Percentiles rank a stretch among this genome's conserved stretches.
These are phyloP conservation scores for Trypethelium eluteriae DNA, from an alignment of 495 filamentous ascomycete genomes.

Conservation along the genomic window DNA sequence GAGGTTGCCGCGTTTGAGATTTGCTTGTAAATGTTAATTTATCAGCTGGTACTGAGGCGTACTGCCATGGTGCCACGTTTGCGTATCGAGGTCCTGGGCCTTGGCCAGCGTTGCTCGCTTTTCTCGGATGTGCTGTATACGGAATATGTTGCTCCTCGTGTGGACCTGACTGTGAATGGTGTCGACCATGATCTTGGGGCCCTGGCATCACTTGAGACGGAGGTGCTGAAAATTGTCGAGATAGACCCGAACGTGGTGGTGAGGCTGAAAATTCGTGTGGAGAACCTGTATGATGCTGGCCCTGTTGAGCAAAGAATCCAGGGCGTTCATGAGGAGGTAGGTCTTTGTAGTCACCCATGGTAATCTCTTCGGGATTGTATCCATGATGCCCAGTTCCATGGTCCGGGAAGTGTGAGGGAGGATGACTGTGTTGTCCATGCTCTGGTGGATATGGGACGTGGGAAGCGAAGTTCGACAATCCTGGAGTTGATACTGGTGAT, in stretches of 20 bases:
- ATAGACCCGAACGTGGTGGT: slow-evolving; percentile 8
- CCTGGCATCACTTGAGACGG: slow-evolving; percentile 3
- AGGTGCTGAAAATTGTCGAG: background rate
- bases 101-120: slow-evolving; percentile 11
- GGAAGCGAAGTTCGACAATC: slow-evolving; percentile 4
- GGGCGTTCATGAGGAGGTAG: slow-evolving; percentile 35
- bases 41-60: slow-evolving; percentile 27
- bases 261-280: background rate
- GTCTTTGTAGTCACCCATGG: slow-evolving; percentile 33
- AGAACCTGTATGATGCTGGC: slow-evolving; percentile 17
- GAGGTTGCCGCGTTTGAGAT: slow-evolving; percentile 19
- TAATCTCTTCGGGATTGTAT: slow-evolving; percentile 20
- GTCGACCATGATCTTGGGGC: slow-evolving; percentile 13
- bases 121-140: slow-evolving; percentile 15
- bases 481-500: background rate
- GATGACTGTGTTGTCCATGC: slow-evolving; percentile 22
- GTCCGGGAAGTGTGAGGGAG: slow-evolving; percentile 4
- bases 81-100: slow-evolving; percentile 17
- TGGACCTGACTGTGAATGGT: slow-evolving; percentile 2
- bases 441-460: background rate
- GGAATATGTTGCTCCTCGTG: slow-evolving; percentile 8
- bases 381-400: background rate
- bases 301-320: slow-evolving; percentile 27
- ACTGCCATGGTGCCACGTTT: slow-evolving; percentile 26
- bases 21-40: slow-evolving; percentile 33